phyloP scores from a whole-genome alignment of 2,329 filamentous ascomycete genomes.

The Penicillium frequentans region DNA sequence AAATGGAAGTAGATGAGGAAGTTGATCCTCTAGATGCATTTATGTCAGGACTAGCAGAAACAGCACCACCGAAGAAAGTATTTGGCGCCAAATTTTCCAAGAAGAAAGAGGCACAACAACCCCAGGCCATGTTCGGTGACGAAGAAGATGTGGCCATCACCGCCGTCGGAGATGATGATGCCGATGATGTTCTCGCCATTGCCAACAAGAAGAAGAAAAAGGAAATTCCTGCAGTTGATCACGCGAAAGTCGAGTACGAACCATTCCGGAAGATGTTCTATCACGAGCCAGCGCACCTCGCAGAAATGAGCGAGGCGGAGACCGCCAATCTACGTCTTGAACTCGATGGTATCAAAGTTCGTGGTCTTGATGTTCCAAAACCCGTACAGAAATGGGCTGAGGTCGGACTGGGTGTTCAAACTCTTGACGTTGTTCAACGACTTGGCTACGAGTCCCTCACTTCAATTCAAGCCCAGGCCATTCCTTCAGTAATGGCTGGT shows the following conservation, averaged over 20 bases:
- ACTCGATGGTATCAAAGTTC: conserved; percentile 92
- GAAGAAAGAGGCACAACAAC: conserved; percentile 56
- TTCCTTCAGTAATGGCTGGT: conserved; percentile 93
- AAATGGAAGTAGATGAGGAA: conserved; percentile 47
- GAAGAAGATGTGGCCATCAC: conserved; percentile 69
- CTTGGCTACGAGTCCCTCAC: conserved; percentile 87
- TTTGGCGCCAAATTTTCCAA: conserved; percentile 37
- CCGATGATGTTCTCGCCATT: conserved; percentile 64
- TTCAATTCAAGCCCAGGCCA: conserved; percentile 90
- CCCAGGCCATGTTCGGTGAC: conserved; percentile 85
- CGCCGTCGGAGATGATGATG: conserved; percentile 61
- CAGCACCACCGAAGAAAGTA: conserved; percentile 45
- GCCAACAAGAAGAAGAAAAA: conserved; percentile 80
- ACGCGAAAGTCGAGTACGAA: conserved; percentile 80
- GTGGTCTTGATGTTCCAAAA: conserved; percentile 83
- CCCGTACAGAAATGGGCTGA: conserved; percentile 97
- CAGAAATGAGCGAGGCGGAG: conserved; percentile 80
- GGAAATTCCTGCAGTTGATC: conserved; percentile 85
- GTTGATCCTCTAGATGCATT: conserved; percentile 95
- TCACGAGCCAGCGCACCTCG: conserved; percentile 81
- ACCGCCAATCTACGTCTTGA: conserved; percentile 78
- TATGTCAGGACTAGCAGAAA: conserved; percentile 71
- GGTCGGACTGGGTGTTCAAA: conserved; percentile 83
- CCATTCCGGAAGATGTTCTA: conserved; percentile 94
- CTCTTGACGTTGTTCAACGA: conserved; percentile 77